Conservation (phyloP, 1,284 basidiomycete genomes). For the Cystobasidium slooffiae region DNA sequence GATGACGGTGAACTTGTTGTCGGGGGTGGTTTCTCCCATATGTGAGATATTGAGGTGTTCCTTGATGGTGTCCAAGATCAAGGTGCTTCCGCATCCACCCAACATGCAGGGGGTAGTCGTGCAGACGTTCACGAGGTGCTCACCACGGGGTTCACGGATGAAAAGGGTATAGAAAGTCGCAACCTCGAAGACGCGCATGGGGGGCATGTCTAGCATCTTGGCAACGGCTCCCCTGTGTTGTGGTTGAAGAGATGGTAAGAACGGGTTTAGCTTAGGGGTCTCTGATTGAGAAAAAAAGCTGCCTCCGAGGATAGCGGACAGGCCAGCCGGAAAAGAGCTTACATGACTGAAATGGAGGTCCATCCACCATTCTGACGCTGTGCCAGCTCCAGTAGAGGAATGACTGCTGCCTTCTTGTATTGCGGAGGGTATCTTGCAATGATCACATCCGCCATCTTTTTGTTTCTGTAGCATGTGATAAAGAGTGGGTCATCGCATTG, state of each 20-base stretch:
- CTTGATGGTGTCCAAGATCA: slow-evolving; percentile 85
- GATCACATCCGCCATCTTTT: slow-evolving; percentile 83
- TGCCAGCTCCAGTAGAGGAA: slow-evolving; percentile 92
- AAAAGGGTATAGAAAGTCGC: slow-evolving; percentile 99
- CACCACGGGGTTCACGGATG: slow-evolving; percentile 67
- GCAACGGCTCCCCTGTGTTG: slow-evolving; percentile 77
- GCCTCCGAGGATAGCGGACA: no score
- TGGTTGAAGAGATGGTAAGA: background rate
- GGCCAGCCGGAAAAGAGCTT: background rate
- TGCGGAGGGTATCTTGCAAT: slow-evolving; percentile 88
- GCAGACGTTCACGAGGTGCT: slow-evolving; percentile 87
- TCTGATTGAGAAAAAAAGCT: no score
- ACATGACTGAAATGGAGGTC: slow-evolving; percentile 98
- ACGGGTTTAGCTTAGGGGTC: background rate
- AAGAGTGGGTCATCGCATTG: no score
- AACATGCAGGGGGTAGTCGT: slow-evolving; percentile 91
- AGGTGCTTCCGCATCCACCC: slow-evolving; percentile 78
- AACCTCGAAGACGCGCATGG: slow-evolving; percentile 99
- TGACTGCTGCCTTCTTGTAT: slow-evolving; percentile 69
- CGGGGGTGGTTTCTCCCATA: slow-evolving; percentile 87
- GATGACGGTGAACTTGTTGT: slow-evolving; percentile 95
- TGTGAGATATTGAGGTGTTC: slow-evolving; percentile 80
- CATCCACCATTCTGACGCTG: slow-evolving; percentile 98
- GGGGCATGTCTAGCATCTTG: slow-evolving; percentile 82
- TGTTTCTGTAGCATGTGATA: slow-evolving; percentile 64